A percentile compares a stretch with the other conserved stretches of the same genome.
Evolutionary conservation across 148 eudicot species (phyloP).

Genomic region (Fagopyrum homotropicum): DNA sequence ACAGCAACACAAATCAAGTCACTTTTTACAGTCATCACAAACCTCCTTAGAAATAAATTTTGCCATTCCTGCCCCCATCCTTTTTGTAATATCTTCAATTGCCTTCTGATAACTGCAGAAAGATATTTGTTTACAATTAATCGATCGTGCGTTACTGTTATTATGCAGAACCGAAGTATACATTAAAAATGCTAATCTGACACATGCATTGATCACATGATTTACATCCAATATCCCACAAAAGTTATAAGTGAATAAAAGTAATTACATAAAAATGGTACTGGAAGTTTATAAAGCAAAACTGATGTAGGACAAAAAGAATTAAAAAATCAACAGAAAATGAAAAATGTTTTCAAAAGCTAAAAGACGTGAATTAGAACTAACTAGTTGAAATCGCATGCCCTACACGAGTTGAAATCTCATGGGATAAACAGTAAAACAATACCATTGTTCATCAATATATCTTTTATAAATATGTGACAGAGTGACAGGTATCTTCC

Average conservation of each 20-base stretch:
- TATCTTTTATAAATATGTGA: too few species aligned
- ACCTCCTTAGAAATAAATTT: slow-evolving; percentile 95
- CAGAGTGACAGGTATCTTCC: too few species aligned
- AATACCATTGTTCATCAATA: too few species aligned
- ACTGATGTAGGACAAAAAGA: neutral
- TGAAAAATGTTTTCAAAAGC: neutral
- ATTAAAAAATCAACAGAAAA: neutral
- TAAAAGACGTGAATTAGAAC: neutral
- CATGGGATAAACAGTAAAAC: too few species aligned
- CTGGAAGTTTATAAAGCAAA: neutral
- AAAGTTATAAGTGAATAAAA: neutral
- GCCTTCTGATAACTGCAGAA: slow-evolving; percentile 70
- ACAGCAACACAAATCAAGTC: neutral
- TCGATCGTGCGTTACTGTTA: neutral
- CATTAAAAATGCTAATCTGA: neutral
- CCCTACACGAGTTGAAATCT: too few species aligned
- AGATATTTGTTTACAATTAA: neutral
- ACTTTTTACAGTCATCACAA: slow-evolving; percentile 14
- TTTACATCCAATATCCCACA: neutral
- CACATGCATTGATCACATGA: neutral
- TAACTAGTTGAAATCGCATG: neutral
- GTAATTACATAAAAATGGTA: neutral
- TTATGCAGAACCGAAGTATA: neutral
- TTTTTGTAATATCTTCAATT: slow-evolving; percentile 79
- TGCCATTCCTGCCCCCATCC: slow-evolving; percentile 98